Base-by-base conservation (phyloP, 441 rosid genomes). In the Theobroma grandiflorum region DNA sequence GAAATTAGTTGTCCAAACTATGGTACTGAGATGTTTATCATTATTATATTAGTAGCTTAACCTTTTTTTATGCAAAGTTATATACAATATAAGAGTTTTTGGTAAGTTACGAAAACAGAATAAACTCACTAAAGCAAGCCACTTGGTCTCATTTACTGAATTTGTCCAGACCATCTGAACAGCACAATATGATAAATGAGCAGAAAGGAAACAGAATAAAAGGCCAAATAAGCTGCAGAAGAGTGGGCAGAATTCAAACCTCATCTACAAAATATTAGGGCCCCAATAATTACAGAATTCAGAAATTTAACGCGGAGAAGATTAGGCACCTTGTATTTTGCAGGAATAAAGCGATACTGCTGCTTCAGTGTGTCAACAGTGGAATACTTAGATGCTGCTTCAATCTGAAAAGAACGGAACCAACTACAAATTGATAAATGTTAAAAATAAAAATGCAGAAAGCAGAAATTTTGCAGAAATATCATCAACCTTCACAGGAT, bases 281-380 rank as follows among this genome's bases (percentile, higher is more conserved):
- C 14, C 20, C 47, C 71, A 7, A 38, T 16, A 0, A 16, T 16
- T 8, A 16, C 58, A 18, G 31, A 62, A 26, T 26, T 62, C 11
- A 57, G 16, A 20, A 76, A 76, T 47, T 55, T 35, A 80, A 77
- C 6, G 58, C 62, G 18, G 40, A 49, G 78, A 69, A 72, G 74
- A 86, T 74, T 22, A 75, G 65, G 82, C 70, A 93, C 99, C 97
- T 96, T 96, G 87, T 92, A 83, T 84, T 92, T 93, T 7, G 98
- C 95, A 43, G 98, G 92, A 81, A 96, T 59, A 81, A 95, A 90
- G 76, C 87, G 81, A 82, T 84, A 92, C 78, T 91, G 94, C 88
- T 96, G 98, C 86, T 95, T 95, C 68, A 96, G 82, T 80, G 98
- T 92, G 78, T 95, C 98, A 35, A 93, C 98, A 42, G 99, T 96